Conservation (phyloP, 106 monocot species). For the Phalaenopsis equestris region DNA sequence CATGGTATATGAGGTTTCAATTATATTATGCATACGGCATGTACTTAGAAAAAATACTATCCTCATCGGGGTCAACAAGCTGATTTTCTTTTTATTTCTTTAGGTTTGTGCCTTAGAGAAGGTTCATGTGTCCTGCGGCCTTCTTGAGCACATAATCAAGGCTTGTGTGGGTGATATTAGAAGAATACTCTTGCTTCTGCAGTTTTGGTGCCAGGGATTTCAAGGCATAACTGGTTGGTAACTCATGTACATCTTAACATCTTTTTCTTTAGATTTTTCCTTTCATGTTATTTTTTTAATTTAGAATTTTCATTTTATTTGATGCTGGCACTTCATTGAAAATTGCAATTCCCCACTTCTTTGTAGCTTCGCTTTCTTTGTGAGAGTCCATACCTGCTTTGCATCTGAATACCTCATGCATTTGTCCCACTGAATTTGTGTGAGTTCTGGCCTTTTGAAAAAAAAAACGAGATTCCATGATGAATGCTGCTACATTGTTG, state of each 20-base stretch:
- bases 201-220: conserved; percentile 92
- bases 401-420: background rate
- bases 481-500: background rate
- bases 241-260: background rate
- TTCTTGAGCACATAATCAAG: conserved; percentile 47
- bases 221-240: conserved; percentile 10
- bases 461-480: background rate
- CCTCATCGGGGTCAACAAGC: background rate
- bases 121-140: conserved; percentile 24
- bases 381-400: background rate
- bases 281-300: too few relatives aligned
- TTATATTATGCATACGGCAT: background rate
- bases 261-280: background rate
- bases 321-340: background rate
- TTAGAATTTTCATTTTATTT: background rate
- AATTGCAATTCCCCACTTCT: background rate
- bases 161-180: conserved; percentile 74
- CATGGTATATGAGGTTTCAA: conserved; percentile 34
- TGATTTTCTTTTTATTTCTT: conserved; percentile 15
- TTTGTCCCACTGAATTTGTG: background rate
- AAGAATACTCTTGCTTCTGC: conserved; percentile 75
- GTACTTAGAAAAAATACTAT: background rate
- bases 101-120: conserved; percentile 79
- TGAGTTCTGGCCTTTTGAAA: background rate
- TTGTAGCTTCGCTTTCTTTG: background rate